phyloP scores from a whole-genome alignment of 306 rosid species.

The Phaseolus lunatus region DNA sequence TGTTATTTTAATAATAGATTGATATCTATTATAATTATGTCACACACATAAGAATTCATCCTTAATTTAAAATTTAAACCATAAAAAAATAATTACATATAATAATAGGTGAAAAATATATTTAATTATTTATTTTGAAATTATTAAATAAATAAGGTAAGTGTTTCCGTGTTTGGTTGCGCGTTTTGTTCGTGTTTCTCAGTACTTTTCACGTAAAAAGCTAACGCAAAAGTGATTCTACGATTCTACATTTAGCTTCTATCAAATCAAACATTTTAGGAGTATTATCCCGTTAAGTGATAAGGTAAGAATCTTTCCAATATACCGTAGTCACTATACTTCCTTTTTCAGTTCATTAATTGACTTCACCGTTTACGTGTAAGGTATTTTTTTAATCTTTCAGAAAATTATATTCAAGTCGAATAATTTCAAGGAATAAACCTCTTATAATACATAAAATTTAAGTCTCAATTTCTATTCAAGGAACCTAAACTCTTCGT shows the following conservation, averaged over 20 bases:
- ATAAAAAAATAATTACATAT: too few species aligned
- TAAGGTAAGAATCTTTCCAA: slow-evolving; percentile 6
- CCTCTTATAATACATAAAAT: not conserved
- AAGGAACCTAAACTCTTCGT: not conserved
- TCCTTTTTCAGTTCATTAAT: too few species aligned
- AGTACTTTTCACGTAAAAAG: not conserved
- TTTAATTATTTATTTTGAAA: too few species aligned
- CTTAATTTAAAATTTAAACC: too few species aligned
- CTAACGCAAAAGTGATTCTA: not conserved
- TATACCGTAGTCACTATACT: not conserved
- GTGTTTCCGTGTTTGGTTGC: not conserved
- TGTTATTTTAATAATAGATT: too few species aligned
- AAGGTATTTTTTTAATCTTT: not conserved
- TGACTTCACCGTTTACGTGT: not conserved
- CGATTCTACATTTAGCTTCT: not conserved
- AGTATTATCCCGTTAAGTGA: not conserved
- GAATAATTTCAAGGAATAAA: not conserved
- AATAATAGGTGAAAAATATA: too few species aligned
- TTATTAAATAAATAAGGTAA: too few species aligned
- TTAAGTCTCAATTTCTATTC: not conserved
- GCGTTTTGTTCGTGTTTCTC: not conserved
- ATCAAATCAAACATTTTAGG: too few species aligned
- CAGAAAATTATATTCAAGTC: not conserved
- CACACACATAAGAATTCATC: too few species aligned
- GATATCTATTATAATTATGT: too few species aligned